Evolutionary conservation across 2,329 filamentous ascomycete species (phyloP), one percentile per base, ranked within the genome.

Genomic region (Fusarium sp.): DNA sequence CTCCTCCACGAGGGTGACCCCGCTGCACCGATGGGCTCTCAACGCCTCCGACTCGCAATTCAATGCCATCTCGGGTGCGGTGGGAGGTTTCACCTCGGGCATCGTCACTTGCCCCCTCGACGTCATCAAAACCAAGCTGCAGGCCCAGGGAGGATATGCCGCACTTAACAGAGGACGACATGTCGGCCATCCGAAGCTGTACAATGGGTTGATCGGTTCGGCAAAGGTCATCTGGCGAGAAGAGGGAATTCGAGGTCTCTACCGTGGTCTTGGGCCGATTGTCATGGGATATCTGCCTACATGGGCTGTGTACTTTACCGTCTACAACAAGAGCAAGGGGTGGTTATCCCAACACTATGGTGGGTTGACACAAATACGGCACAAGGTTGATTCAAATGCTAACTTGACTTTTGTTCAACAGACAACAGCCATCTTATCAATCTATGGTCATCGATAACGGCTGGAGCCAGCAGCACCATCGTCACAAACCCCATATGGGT

Each of bases 401-500:
- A 63, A 75, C 70, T 43, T 0, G n/a, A 43, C 14, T 15, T 62
- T 33, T 32, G 32, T 38, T 38, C 6, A 25, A 71, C 79, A 94
- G 93, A 92, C 70, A 96, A 94, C 80, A 90, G 90, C 79, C 92
- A 94, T 85, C 82, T 95, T 52, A 90, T 96, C 78, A 95, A 94
- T 80, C 93, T 97, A 75, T 95, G 94, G 86, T 97, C 97, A 25
- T 98, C 97, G 11, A 90, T 99, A 70, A 90, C 95, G 66, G 97
- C 96, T 27, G 97, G 97, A 63, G 95, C 92, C 70, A 98, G 94
- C 85, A 98, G 95, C 76, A 99, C 97, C 5, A 89, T 98, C 72
- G 93, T 93, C 72, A 99, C 97, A 27, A 99, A 98, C 82, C 97
- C 97, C 1, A 99, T 99, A 70, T 99, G 97, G 97, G 97, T 99